Base-by-base conservation (phyloP, 1,284 basidiomycete genomes). In the Hymenochaete sp. region DNA sequence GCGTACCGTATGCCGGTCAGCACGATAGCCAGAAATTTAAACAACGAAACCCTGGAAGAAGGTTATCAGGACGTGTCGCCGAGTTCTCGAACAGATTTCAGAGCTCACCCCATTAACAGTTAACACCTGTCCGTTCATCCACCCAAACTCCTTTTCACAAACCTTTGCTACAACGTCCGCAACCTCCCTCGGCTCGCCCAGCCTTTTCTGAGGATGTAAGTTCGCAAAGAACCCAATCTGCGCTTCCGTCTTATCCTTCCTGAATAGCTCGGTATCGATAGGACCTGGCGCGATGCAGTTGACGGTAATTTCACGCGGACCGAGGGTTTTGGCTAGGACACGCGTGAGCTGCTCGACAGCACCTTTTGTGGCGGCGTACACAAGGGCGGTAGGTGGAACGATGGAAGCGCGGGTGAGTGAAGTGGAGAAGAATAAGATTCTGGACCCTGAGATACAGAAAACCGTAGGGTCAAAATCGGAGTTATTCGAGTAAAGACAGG, bases 271-370 rank as follows among this genome's bases (percentile, higher is more conserved):
- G 3, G 75, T 77, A 49, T 74, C 71, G 27, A 71, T 67, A 2
- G 74, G 73, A 0, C 75, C 73, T 13, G 74, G 74, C 0, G 71
- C 69, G 42, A 80, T 57, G 14, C 68, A 68, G 61, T 81, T 80
- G 38, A 79, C 76, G 0, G 71, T 76, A 52, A 79, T 68, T 3
- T 70, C 71, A 4, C 64, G 60, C 5, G 62, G 52, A 1, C 75
- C 75, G 29, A 77, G 64, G 52, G 77, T 72, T 52, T 77, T 76
- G 2, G 75, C 68, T 14, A 79, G 67, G 16, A 76, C 68, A n/a
- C 75, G 70, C n/a, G 68, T 62, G 41, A 78, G 61, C 51, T 78
- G 75, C 54, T 77, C 74, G 44, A 78, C 61, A 1, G 75, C 75
- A 33, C 72, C 77, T 57, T 80, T 79, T 2, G 72, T 67, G 13